These are phyloP conservation scores for Borealophlyctis nickersoniae DNA, from an alignment of 192 early-diverging fungal species.

Conservation along the genomic window DNA sequence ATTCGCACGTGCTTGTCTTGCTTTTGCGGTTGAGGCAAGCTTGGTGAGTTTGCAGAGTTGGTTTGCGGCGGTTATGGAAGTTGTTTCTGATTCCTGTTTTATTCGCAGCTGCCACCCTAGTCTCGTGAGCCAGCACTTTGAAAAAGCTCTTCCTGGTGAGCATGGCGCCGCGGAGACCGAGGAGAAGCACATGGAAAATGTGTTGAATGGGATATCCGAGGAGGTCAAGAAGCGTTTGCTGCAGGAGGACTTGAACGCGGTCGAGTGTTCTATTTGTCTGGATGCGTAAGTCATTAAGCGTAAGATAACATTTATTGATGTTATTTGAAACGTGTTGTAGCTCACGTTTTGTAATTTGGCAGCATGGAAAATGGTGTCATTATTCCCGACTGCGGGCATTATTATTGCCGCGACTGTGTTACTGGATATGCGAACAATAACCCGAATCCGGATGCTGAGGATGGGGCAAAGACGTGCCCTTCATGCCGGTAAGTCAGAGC, in stretches of 20 bases:
- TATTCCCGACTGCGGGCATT: constrained; percentile 33
- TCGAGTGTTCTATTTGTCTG: constrained; percentile 44
- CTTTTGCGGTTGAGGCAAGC: constrained; percentile 42
- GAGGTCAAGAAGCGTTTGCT: constrained; percentile 18
- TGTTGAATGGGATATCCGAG: not conserved
- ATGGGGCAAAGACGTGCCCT: constrained; percentile 28
- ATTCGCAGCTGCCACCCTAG: constrained; percentile 31
- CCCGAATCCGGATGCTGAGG: not conserved
- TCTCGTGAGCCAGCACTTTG: constrained; percentile 31
- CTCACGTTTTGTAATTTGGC: no score
- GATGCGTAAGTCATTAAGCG: constrained; percentile 30
- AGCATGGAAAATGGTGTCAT: constrained; percentile 20
- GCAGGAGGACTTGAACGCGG: constrained; percentile 22
- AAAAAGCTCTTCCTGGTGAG: constrained; percentile 11
- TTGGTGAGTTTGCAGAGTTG: constrained; percentile 19
- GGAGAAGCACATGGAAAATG: not conserved
- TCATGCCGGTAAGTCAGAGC: constrained; percentile 21
- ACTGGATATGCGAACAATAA: constrained; percentile 14
- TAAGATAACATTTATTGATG: not conserved
- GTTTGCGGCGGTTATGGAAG: not conserved
- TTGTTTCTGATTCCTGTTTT: not conserved
- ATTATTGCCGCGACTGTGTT: constrained; percentile 38
- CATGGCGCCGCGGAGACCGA: not conserved
- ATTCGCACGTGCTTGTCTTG: constrained; percentile 43
- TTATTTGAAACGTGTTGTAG: not conserved